A percentile compares a stretch with the other conserved stretches of the same genome.
phyloP scores from a whole-genome alignment of 805 yeast genomes.

The Wickerhamiella qilinensis region DNA sequence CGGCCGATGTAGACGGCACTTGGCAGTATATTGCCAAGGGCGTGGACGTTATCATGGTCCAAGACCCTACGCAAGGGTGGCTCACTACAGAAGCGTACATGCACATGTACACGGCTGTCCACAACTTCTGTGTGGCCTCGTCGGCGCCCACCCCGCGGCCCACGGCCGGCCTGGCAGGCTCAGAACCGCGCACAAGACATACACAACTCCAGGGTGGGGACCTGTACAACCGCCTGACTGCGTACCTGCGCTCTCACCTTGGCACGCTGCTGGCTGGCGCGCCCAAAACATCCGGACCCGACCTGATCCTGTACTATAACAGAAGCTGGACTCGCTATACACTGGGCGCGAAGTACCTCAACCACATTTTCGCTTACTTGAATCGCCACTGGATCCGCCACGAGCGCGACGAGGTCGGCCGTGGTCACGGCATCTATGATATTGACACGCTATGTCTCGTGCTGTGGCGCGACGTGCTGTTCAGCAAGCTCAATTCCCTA shows the following conservation, averaged over 20 bases:
- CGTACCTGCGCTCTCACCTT: constrained; percentile 44
- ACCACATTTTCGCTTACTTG: constrained; percentile 88
- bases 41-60: constrained; percentile 23
- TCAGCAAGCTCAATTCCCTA: constrained; percentile 41
- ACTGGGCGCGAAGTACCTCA: constrained; percentile 79
- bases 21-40: constrained; percentile 28
- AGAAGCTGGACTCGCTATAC: constrained; percentile 78
- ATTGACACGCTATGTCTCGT: constrained; percentile 76
- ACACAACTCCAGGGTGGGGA: constrained; percentile 72
- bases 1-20: constrained; percentile 20
- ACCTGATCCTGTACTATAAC: constrained; percentile 65
- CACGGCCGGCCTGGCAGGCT: constrained; percentile 12
- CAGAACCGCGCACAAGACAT: constrained; percentile 8
- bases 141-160: constrained; percentile 10
- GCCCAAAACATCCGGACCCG: constrained; percentile 5
- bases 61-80: constrained; percentile 21
- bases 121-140: constrained; percentile 63
- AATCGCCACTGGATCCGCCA: constrained; percentile 96
- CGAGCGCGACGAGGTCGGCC: constrained; percentile 74
- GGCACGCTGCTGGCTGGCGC: constrained; percentile 13
- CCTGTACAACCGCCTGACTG: constrained; percentile 55
- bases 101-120: constrained; percentile 82
- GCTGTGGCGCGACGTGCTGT: constrained; percentile 77
- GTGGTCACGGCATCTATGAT: constrained; percentile 69
- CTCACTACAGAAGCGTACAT: constrained; percentile 44